Evolutionary conservation across 2,329 filamentous ascomycete species (phyloP).

Genomic region (Fusarium phyllophilum): DNA sequence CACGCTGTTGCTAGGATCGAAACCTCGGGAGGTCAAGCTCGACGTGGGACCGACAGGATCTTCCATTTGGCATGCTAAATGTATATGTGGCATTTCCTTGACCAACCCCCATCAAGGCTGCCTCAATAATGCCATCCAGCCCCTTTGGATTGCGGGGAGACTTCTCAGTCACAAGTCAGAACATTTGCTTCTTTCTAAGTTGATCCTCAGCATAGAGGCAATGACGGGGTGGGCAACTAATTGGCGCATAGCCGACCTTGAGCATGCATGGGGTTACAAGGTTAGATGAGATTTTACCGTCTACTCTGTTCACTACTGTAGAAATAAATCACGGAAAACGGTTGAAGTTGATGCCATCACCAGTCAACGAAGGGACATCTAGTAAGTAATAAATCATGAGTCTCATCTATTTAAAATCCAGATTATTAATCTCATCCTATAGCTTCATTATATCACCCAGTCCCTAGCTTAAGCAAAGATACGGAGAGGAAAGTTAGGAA

Average conservation of each 20-base stretch:
- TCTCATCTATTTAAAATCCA: conserved; percentile 2
- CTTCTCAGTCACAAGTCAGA: conserved; percentile 62
- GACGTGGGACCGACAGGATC: conserved; percentile 49
- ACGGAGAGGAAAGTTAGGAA: conserved; percentile 57
- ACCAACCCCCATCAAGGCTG: conserved; percentile 66
- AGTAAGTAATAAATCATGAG: not conserved
- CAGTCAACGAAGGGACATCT: not conserved
- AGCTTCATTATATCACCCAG: not conserved
- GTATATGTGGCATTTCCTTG: conserved; percentile 65
- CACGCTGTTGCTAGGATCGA: conserved; percentile 60
- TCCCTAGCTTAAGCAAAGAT: conserved; percentile 56
- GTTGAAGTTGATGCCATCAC: not conserved
- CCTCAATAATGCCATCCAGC: conserved; percentile 67
- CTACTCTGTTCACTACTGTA: not conserved
- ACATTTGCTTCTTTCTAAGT: conserved; percentile 52
- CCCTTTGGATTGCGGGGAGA: conserved; percentile 65
- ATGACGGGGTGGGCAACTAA: conserved; percentile 64
- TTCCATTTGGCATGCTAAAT: conserved; percentile 64
- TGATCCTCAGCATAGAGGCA: conserved; percentile 61
- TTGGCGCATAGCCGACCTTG: conserved; percentile 64
- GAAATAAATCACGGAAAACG: not conserved
- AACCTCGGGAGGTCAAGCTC: conserved; percentile 46
- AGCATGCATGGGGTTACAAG: conserved; percentile 54
- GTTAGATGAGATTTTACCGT: conserved; percentile 32
- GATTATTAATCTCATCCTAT: not conserved